These are phyloP conservation scores for Blepharisma japonicum DNA, from an alignment of 73 alveolate species.

Conservation along the genomic window DNA sequence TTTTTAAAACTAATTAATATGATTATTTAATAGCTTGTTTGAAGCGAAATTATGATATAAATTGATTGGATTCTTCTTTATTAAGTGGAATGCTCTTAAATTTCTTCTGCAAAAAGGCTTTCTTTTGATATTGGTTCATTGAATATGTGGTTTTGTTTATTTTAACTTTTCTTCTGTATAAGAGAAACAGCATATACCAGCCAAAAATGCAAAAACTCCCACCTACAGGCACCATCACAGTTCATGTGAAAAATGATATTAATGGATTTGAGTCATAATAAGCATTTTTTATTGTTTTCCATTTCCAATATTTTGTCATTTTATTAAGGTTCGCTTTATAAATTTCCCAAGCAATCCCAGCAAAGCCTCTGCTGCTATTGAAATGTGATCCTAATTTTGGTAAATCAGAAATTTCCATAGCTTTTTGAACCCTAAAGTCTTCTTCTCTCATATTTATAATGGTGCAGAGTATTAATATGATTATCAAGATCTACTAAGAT, in stretches of 20 bases:
- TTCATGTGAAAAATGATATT: background rate
- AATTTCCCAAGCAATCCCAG: background rate
- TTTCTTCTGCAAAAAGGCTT: conserved; percentile 10
- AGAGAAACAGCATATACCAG: background rate
- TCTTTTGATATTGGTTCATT: conserved; percentile 27
- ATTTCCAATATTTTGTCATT: background rate
- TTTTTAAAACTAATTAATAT: too few relatives aligned
- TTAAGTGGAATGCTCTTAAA: background rate
- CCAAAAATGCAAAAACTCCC: conserved; percentile 25
- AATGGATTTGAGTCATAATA: background rate
- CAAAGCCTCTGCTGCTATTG: background rate
- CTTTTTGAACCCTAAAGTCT: background rate
- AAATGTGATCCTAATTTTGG: conserved; percentile 4
- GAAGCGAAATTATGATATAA: too few relatives aligned
- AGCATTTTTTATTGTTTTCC: background rate
- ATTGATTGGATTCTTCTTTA: too few relatives aligned
- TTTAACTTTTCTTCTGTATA: conserved; percentile 11
- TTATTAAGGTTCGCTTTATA: background rate
- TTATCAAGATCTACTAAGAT: too few relatives aligned
- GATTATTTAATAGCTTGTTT: too few relatives aligned
- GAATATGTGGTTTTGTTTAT: background rate
- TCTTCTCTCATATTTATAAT: background rate
- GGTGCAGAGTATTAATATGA: too few relatives aligned
- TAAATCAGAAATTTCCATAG: conserved; percentile 1
- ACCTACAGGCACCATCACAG: conserved; percentile 27